Evolutionary conservation across 176 grass and related monocot species (phyloP).

Genomic region (Chloris gayana): DNA sequence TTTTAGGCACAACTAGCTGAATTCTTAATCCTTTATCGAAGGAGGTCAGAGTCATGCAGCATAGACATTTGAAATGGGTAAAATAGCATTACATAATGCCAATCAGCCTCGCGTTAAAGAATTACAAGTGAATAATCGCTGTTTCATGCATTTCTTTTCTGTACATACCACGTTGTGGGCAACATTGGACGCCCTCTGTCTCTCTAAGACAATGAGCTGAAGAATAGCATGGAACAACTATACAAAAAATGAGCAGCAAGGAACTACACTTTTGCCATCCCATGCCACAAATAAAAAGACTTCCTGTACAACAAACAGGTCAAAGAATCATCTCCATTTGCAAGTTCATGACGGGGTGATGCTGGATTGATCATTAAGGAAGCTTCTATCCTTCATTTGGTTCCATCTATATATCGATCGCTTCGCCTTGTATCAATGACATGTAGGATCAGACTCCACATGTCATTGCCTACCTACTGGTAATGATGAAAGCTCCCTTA

Average conservation of each 20-base stretch:
- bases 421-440: not conserved
- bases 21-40: not conserved
- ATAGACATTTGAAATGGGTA: not conserved
- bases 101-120: not conserved
- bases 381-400: not conserved
- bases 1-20: not conserved
- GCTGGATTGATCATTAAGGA: not conserved
- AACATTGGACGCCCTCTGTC: conserved; percentile 13
- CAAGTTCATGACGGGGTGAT: not conserved
- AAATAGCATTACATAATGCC: too few species aligned
- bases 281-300: conserved; percentile 14
- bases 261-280: conserved; percentile 43
- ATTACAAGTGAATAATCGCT: not conserved
- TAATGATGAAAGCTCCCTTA: not conserved
- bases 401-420: too few species aligned
- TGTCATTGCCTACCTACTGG: not conserved
- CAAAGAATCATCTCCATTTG: not conserved
- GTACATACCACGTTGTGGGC: conserved; percentile 4
- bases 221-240: conserved; percentile 19
- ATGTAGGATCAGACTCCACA: not conserved
- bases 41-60: not conserved
- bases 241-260: conserved; percentile 17
- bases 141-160: conserved; percentile 22
- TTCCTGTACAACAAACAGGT: conserved; percentile 21
- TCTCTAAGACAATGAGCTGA: conserved; percentile 37